Evolutionary conservation across 352 stramenopile genomes (phyloP).

Genomic region (Phytophthora colocasiae): DNA sequence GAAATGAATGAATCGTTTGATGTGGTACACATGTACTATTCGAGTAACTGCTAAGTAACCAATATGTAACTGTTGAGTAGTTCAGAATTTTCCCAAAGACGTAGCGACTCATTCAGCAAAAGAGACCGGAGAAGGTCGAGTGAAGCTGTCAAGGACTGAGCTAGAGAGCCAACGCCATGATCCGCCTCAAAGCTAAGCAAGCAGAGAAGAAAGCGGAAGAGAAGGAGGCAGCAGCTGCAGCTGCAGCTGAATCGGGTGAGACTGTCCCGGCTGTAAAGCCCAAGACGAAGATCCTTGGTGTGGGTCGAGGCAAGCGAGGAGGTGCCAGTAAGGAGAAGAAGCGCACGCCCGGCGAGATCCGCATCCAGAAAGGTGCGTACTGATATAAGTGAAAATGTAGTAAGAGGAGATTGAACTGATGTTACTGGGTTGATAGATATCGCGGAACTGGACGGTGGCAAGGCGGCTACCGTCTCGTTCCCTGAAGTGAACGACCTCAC

Average conservation of each 20-base stretch:
- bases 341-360: constrained; percentile 97
- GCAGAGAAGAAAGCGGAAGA: constrained; percentile 88
- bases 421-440: constrained; percentile 84
- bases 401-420: not conserved
- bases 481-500: constrained; percentile 98
- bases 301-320: constrained; percentile 77
- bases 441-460: constrained; percentile 97
- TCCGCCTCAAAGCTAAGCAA: constrained; percentile 87
- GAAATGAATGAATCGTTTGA: constrained; percentile 34
- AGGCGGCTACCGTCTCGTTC: constrained; percentile 96
- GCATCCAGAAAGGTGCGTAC: constrained; percentile 96
- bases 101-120: constrained; percentile 27
- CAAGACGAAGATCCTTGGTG: constrained; percentile 87
- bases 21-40: constrained; percentile 11
- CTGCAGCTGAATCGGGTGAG: constrained; percentile 30
- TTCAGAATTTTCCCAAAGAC: constrained; percentile 8
- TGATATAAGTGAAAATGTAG: not conserved
- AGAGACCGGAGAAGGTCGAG: constrained; percentile 4
- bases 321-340: constrained; percentile 89
- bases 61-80: constrained; percentile 9
- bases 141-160: not conserved
- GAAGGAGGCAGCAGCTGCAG: constrained; percentile 46
- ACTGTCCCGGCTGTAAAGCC: constrained; percentile 45
- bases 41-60: constrained; percentile 6
- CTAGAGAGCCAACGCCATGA: constrained; percentile 43